phyloP scores from a whole-genome alignment of 495 filamentous ascomycete species.

The Elaphomyces granulatus region DNA sequence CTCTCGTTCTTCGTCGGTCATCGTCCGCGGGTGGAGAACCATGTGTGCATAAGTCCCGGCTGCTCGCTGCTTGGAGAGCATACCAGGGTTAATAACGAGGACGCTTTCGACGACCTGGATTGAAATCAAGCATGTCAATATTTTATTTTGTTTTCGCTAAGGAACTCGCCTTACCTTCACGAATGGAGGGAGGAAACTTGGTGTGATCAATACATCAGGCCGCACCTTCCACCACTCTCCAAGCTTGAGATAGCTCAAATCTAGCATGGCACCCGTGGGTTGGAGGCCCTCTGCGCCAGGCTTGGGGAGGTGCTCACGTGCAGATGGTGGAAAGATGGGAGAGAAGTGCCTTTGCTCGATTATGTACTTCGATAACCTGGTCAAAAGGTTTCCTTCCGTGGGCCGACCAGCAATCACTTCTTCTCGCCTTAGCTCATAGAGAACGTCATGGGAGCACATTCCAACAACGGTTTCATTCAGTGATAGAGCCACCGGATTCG shows the following conservation, averaged over 20 bases:
- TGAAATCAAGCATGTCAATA: no score
- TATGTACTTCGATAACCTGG: slow-evolving; percentile 53
- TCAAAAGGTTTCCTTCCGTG: slow-evolving; percentile 43
- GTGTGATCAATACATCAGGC: slow-evolving; percentile 75
- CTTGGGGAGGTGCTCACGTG: slow-evolving; percentile 50
- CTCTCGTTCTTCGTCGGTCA: slow-evolving; percentile 44
- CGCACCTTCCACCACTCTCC: slow-evolving; percentile 76
- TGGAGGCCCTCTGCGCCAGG: slow-evolving; percentile 40
- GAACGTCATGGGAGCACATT: slow-evolving; percentile 67
- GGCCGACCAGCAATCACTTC: slow-evolving; percentile 51
- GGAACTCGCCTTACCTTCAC: slow-evolving; percentile 49
- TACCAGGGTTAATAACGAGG: slow-evolving; percentile 75
- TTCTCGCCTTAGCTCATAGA: slow-evolving; percentile 64
- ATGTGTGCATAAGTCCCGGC: slow-evolving; percentile 71
- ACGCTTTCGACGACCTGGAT: slow-evolving; percentile 73
- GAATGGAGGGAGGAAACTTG: slow-evolving; percentile 71
- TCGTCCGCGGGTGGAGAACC: slow-evolving; percentile 46
- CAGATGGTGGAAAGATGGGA: slow-evolving; percentile 69
- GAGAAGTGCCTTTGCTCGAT: slow-evolving; percentile 83
- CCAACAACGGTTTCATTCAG: slow-evolving; percentile 75
- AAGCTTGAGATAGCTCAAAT: slow-evolving; percentile 73
- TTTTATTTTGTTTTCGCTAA: no score
- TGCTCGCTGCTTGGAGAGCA: slow-evolving; percentile 64
- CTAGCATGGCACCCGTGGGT: slow-evolving; percentile 59
- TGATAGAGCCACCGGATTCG: slow-evolving; percentile 74